Percentiles rank a stretch among this genome's conserved stretches.
phyloP scores from a whole-genome alignment of 768 basidiomycete genomes.

The Termitomyces titanicus region DNA sequence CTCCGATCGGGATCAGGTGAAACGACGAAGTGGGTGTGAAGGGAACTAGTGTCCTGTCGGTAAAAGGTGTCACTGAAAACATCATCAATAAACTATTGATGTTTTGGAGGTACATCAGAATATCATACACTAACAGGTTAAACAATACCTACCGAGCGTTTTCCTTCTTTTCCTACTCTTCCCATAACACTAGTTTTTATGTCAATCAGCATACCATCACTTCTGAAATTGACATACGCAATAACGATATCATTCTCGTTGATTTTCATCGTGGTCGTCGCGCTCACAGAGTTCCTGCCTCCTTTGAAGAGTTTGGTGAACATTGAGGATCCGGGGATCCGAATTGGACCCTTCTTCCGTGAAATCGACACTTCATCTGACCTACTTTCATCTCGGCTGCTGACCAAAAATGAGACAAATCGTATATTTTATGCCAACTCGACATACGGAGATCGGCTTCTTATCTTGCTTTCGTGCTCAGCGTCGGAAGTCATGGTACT shows the following conservation, averaged over 20 bases:
- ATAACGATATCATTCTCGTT: constrained; percentile 6
- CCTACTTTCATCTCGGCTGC: neutral
- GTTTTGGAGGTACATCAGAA: neutral
- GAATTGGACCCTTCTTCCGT: neutral
- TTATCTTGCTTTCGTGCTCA: neutral
- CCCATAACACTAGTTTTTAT: constrained; percentile 5
- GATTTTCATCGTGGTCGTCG: neutral
- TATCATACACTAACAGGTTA: neutral
- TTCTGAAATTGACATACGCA: constrained; percentile 1
- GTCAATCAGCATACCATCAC: neutral
- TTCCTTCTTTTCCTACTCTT: constrained; percentile 6
- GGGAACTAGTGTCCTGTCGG: neutral
- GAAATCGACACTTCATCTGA: neutral
- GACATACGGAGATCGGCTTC: constrained; percentile 2
- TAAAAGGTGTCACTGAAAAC: neutral
- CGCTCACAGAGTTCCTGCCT: neutral
- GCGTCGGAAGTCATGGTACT: neutral
- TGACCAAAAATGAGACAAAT: neutral
- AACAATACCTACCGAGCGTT: constrained; percentile 3
- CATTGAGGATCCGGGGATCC: neutral
- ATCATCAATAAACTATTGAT: constrained; percentile 6
- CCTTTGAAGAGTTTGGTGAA: constrained; percentile 5
- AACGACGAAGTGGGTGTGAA: constrained; percentile 3
- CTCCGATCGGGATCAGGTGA: constrained; percentile 1
- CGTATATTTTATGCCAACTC: neutral